Evolutionary conservation across 1,284 basidiomycete species (phyloP).

Genomic region (Wolfiporia cocos): DNA sequence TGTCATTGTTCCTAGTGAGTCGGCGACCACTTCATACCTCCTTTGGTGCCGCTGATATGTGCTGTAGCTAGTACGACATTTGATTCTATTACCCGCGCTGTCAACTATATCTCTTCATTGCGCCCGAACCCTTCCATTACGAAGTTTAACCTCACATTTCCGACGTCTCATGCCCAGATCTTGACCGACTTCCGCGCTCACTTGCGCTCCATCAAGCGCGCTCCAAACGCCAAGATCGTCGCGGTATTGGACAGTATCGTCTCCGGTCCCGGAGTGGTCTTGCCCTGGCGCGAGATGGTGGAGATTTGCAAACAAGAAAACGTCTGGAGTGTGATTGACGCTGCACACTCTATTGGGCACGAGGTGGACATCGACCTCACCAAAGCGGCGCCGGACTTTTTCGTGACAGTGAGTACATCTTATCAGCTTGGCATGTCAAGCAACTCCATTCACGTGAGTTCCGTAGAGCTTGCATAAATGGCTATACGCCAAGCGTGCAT

Average conservation of each 20-base stretch:
- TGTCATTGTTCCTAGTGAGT: conserved; percentile 36
- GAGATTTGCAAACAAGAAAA: conserved; percentile 57
- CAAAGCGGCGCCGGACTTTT: not conserved
- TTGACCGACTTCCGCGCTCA: not conserved
- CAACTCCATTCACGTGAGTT: too few relatives aligned
- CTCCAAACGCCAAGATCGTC: conserved; percentile 38
- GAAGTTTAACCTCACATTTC: not conserved
- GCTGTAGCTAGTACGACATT: conserved; percentile 1
- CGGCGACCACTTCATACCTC: not conserved
- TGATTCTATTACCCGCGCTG: conserved; percentile 1
- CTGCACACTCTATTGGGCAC: conserved; percentile 21
- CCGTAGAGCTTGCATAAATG: conserved; percentile 71
- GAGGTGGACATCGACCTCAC: not conserved
- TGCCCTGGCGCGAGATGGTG: conserved; percentile 78
- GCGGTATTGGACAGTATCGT: conserved; percentile 70
- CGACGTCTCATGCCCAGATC: not conserved
- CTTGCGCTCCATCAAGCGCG: not conserved
- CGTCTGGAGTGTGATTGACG: conserved; percentile 69
- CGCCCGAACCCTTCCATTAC: not conserved
- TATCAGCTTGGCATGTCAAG: too few relatives aligned
- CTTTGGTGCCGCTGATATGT: not conserved
- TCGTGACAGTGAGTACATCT: not conserved
- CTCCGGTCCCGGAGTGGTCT: conserved; percentile 57
- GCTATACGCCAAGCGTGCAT: conserved; percentile 65
- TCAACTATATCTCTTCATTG: not conserved